phyloP scores from a whole-genome alignment of 2,329 filamentous ascomycete genomes.

The Aspergillus luchuensis region DNA sequence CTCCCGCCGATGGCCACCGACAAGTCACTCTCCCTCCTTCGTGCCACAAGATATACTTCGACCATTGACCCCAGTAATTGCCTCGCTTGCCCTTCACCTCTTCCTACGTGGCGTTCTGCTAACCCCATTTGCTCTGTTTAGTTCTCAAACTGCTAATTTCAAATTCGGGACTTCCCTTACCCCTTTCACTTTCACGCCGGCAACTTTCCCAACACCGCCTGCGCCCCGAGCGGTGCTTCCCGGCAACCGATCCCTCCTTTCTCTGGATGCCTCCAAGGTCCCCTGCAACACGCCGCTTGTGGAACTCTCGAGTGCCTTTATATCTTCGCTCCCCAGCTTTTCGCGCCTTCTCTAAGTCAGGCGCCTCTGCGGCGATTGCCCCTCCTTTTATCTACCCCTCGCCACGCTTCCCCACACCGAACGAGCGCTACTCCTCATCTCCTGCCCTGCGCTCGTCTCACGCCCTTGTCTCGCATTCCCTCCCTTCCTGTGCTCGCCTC shows the following conservation, averaged over 20 bases:
- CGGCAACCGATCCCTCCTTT: constrained; percentile 14
- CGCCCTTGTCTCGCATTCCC: constrained; percentile 22
- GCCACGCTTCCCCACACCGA: constrained; percentile 18
- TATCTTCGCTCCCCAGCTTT: constrained; percentile 15
- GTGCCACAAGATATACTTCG: not conserved
- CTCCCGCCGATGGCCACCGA: not conserved
- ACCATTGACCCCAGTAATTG: not conserved
- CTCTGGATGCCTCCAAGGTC: constrained; percentile 42
- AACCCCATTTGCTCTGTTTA: not conserved
- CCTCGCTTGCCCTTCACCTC: not conserved
- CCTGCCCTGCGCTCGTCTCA: constrained; percentile 2
- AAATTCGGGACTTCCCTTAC: not conserved
- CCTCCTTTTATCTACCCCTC: constrained; percentile 21
- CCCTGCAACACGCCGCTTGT: constrained; percentile 29
- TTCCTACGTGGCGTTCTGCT: not conserved
- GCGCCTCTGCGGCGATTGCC: constrained; percentile 19
- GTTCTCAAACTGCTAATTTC: not conserved
- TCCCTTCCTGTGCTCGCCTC: constrained; percentile 22
- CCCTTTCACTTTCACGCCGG: not conserved
- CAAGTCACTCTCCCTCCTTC: not conserved
- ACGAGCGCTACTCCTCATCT: constrained; percentile 13
- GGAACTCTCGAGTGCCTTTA: constrained; percentile 21
- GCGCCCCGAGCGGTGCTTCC: constrained; percentile 1
- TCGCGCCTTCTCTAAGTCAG: constrained; percentile 18
- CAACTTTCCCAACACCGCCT: not conserved